Evolutionary conservation across 768 basidiomycete species (phyloP), one percentile per base, ranked within the genome.

Genomic region (Candolleomyces efflorescens): DNA sequence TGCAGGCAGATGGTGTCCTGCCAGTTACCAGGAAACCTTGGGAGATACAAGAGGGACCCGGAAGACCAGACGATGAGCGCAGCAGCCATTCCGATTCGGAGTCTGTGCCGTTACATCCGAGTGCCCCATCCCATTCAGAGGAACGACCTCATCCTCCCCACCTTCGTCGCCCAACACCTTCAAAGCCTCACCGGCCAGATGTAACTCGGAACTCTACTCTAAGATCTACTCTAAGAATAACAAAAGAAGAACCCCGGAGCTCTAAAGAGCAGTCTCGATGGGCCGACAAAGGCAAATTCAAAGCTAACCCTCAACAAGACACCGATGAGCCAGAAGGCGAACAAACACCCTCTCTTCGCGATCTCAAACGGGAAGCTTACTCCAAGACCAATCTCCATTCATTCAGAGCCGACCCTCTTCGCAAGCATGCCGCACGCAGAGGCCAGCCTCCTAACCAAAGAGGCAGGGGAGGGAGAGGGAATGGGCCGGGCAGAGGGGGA

Each of bases 361-460:
- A 89, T 51, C 77, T 89, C 17, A 81, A 78, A 54, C 79, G 73
- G 56, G 72, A 81, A 66, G 88, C 87, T 2, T 89, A 91, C 66
- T 82, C 85, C 7, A 74, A 72, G 24, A 71, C 77, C 24, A 78
- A 83, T 5, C 70, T 85, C 37, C 86, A 84, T 64, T 82, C 78
- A 15, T 83, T 77, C 70, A 86, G 82, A 63, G 72, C 80, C 2
- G 76, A 78, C 60, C 73, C 73, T 20, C 64, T 75, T 5, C 51
- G 48, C 27, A 59, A 59, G 37, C 58, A 47, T 11, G 20, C 41
- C 3, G 9, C 17, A 6, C 17, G 18, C 23, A 43, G 3, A 17
- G 18, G 41, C 18, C 41, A 43, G 5, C 41, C 32, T 13, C 41
- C 6, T 15, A 12, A 20, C 17, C 15, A 49, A 20, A 49, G 47